A percentile compares a stretch with the other conserved stretches of the same genome.
These are phyloP conservation scores for Pholiota adiposa DNA, from an alignment of 1,284 basidiomycete species.

Conservation along the genomic window DNA sequence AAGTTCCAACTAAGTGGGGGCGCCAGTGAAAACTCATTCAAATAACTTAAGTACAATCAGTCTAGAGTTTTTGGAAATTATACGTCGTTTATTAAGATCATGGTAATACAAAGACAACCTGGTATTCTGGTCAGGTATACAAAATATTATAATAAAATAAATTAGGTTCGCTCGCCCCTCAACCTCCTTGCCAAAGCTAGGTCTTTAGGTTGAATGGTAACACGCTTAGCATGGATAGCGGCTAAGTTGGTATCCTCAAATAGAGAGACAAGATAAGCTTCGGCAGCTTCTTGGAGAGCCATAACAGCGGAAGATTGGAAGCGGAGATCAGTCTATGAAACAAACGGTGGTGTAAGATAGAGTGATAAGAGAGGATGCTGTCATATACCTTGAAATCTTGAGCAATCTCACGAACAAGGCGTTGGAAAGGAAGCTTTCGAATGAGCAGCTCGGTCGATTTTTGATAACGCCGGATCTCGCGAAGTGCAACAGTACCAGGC, in stretches of 20 bases:
- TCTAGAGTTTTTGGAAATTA: too few species aligned
- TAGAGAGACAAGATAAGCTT: conserved; percentile 80
- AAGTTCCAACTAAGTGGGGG: too few species aligned
- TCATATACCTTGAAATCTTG: conserved; percentile 74
- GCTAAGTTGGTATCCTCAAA: conserved; percentile 74
- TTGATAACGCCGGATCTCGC: conserved; percentile 86
- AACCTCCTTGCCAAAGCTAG: conserved; percentile 72
- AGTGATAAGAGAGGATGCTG: conserved; percentile 20
- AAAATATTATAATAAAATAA: conserved; percentile 12
- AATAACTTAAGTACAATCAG: too few species aligned
- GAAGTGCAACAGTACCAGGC: conserved; percentile 76
- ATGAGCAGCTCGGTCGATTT: conserved; percentile 81
- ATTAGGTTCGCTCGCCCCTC: conserved; percentile 61
- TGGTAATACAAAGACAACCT: conserved; percentile 23
- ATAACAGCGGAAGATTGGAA: conserved; percentile 83
- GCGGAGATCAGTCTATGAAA: conserved; percentile 70
- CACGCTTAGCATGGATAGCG: conserved; percentile 74
- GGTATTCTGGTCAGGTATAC: conserved; percentile 7
- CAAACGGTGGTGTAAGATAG: neutral
- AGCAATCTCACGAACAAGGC: conserved; percentile 74
- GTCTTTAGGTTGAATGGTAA: conserved; percentile 75
- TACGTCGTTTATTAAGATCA: neutral
- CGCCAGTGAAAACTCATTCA: too few species aligned
- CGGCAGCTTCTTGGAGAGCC: conserved; percentile 80
- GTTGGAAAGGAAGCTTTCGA: conserved; percentile 76